Evolutionary conservation across 768 basidiomycete genomes (phyloP).

Genomic region (Tulasnella sp.): DNA sequence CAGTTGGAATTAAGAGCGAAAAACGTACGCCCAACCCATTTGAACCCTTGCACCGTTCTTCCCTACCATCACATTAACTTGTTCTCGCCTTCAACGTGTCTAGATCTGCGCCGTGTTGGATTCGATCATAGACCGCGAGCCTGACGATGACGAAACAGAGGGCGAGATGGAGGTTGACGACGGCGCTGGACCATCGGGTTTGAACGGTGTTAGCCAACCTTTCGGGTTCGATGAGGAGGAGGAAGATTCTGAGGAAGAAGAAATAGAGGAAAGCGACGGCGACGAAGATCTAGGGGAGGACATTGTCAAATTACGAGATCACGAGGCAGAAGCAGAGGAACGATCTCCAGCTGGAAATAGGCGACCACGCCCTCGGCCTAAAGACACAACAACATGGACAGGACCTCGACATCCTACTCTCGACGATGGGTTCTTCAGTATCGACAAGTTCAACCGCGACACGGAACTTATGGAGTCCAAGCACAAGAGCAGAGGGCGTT

Average conservation of each 20-base stretch:
- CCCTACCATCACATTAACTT: neutral
- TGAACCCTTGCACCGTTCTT: neutral
- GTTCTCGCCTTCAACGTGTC: neutral
- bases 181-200: neutral
- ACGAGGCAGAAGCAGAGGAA: conserved; percentile 18
- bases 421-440: conserved; percentile 85
- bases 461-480: conserved; percentile 66
- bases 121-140: conserved; percentile 28
- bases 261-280: conserved; percentile 19
- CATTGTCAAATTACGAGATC: conserved; percentile 22
- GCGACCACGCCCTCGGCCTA: neutral
- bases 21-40: conserved; percentile 29
- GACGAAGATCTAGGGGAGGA: conserved; percentile 23
- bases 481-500: conserved; percentile 45
- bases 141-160: conserved; percentile 20
- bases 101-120: conserved; percentile 48
- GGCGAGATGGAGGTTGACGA: conserved; percentile 17
- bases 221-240: conserved; percentile 18
- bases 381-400: neutral
- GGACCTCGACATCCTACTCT: conserved; percentile 38
- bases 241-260: conserved; percentile 26
- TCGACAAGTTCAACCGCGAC: conserved; percentile 78
- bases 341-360: neutral
- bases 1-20: conserved; percentile 68
- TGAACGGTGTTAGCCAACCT: neutral